phyloP scores from a whole-genome alignment of 176 grass and related monocot species.

The Leersia perrieri region DNA sequence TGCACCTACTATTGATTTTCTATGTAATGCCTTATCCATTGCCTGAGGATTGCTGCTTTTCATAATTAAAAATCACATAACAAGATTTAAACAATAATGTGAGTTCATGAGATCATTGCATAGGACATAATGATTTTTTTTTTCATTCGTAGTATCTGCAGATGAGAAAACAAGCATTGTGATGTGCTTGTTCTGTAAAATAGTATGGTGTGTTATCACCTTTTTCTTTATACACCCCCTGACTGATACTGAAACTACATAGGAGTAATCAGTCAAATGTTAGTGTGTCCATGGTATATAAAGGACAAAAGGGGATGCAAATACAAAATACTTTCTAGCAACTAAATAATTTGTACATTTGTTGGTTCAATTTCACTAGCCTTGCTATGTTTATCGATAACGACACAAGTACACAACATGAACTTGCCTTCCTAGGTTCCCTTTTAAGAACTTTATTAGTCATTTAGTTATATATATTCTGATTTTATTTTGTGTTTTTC shows the following conservation, averaged over 20 bases:
- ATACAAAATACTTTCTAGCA: not conserved
- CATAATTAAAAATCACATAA: not conserved
- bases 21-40: not conserved
- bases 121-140: not conserved
- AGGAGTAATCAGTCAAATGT: slow-evolving; percentile 1
- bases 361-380: not conserved
- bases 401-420: not conserved
- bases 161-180: not conserved
- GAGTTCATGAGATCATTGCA: not conserved
- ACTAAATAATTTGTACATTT: not conserved
- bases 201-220: not conserved
- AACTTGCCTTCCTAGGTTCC: not conserved
- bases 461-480: slow-evolving; percentile 9
- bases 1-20: not conserved
- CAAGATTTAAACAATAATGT: not conserved
- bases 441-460: not conserved
- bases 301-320: not conserved
- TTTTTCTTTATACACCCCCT: not conserved
- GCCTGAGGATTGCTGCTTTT: not conserved
- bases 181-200: not conserved
- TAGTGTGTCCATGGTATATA: not conserved
- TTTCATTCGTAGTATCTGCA: not conserved
- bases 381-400: slow-evolving; percentile 27
- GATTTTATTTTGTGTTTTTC: slow-evolving; percentile 35
- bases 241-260: not conserved